phyloP scores from a whole-genome alignment of 257 asterid species.

The Solanum chilense region DNA sequence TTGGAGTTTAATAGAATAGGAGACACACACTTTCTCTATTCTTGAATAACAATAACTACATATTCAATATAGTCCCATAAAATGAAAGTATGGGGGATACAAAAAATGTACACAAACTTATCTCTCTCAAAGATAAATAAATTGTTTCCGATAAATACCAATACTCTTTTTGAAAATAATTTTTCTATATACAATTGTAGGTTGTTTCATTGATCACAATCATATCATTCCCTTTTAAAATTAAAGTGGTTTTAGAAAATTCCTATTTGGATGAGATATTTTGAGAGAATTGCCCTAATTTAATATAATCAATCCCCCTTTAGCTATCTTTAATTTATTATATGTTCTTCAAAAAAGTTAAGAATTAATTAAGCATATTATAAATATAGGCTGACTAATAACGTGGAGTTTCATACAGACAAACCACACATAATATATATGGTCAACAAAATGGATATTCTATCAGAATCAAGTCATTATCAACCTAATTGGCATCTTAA shows the following conservation, averaged over 20 bases:
- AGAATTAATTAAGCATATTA: not conserved
- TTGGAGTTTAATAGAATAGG: not conserved
- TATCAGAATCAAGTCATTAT: not conserved
- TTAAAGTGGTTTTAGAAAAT: not conserved
- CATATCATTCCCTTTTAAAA: not conserved
- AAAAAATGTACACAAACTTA: fast-evolving
- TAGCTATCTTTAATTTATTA: too few relatives aligned
- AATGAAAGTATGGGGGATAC: not conserved
- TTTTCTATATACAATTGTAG: too few relatives aligned
- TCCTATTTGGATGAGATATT: not conserved
- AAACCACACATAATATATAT: not conserved
- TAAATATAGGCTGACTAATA: not conserved
- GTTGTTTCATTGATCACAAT: too few relatives aligned
- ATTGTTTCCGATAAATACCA: not conserved
- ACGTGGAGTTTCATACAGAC: not conserved
- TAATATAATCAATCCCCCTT: not conserved
- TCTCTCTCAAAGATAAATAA: not conserved
- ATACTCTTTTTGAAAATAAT: too few relatives aligned
- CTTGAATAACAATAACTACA: not conserved
- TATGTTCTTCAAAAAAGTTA: not conserved
- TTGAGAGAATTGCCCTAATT: not conserved
- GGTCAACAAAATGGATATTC: not conserved
- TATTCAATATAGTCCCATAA: too few relatives aligned
- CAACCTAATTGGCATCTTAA: not conserved
- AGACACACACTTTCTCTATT: not conserved